Percentiles rank a stretch among this genome's conserved stretches.
Evolutionary conservation across 192 early-diverging fungal genomes (phyloP).

Genomic region (Coemansia sp.): DNA sequence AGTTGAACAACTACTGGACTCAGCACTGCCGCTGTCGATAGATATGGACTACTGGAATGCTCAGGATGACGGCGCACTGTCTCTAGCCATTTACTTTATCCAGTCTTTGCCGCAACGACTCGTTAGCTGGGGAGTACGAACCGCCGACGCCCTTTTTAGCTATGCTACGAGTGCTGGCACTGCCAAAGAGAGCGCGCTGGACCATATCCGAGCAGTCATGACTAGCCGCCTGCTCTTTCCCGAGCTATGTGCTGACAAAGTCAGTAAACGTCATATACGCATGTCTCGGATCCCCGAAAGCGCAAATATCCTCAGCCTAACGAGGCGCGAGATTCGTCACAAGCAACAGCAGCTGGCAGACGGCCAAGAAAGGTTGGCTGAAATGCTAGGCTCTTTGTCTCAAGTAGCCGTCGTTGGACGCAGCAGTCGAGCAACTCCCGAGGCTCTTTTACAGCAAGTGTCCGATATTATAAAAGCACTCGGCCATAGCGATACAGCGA

Average conservation of each 20-base stretch:
- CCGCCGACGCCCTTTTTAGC: background rate
- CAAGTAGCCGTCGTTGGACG: conserved; percentile 5
- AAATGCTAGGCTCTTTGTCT: conserved; percentile 66
- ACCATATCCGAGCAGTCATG: background rate
- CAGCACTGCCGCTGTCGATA: conserved; percentile 63
- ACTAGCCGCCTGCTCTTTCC: conserved; percentile 19
- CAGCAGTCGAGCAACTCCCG: background rate
- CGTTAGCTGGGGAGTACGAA: conserved; percentile 17
- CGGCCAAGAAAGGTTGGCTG: conserved; percentile 63
- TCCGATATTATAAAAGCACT: background rate
- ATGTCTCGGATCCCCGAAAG: conserved; percentile 25
- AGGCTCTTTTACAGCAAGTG: conserved; percentile 24
- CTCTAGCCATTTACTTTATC: conserved; percentile 36
- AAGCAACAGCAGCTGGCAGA: conserved; percentile 57
- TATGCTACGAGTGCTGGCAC: background rate
- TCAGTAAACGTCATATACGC: conserved; percentile 17
- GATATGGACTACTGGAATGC: conserved; percentile 73
- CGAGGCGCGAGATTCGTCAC: conserved; percentile 64
- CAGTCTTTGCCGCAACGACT: conserved; percentile 43
- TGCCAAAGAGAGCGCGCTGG: background rate
- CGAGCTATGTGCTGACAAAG: conserved; percentile 10
- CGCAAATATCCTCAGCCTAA: conserved; percentile 54
- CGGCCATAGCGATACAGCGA: background rate
- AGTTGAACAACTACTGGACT: conserved; percentile 61
- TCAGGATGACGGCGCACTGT: conserved; percentile 50